Evolutionary conservation across 352 stramenopile species (phyloP).

Genomic region (Peronospora belbahrii): DNA sequence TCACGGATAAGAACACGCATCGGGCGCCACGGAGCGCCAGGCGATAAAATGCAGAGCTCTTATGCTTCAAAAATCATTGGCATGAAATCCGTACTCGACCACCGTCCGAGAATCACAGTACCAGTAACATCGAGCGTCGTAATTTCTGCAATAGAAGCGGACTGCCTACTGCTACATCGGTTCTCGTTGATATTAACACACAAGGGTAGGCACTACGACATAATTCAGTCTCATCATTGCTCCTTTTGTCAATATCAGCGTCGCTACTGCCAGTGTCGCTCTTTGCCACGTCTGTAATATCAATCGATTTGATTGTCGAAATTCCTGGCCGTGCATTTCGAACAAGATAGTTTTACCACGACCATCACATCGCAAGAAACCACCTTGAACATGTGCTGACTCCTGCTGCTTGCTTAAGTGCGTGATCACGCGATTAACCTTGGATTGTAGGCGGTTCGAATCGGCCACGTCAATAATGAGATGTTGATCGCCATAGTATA

Average conservation of each 20-base stretch:
- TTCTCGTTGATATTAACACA: constrained; percentile 18
- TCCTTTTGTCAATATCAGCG: constrained; percentile 8
- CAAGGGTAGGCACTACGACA: constrained; percentile 1
- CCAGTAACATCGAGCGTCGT: constrained; percentile 38
- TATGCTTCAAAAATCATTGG: constrained; percentile 34
- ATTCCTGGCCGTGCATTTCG: constrained; percentile 52
- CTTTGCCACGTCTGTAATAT: constrained; percentile 28
- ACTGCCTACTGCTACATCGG: constrained; percentile 28
- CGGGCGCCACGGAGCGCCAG: constrained; percentile 50
- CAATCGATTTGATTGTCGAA: constrained; percentile 48
- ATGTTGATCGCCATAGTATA: constrained; percentile 76
- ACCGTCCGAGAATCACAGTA: constrained; percentile 53
- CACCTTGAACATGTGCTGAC: constrained; percentile 41
- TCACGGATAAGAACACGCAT: constrained; percentile 48
- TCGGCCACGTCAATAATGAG: constrained; percentile 75
- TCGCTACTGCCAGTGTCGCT: background rate
- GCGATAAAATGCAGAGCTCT: constrained; percentile 42
- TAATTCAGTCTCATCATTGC: constrained; percentile 2
- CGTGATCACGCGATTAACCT: constrained; percentile 81
- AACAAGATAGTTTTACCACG: constrained; percentile 66
- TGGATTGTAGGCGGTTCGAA: constrained; percentile 72
- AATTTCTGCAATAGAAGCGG: constrained; percentile 38
- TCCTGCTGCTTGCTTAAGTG: constrained; percentile 69
- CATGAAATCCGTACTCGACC: constrained; percentile 42
- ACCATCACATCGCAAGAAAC: constrained; percentile 68